Evolutionary conservation across 495 filamentous ascomycete species (phyloP).

Genomic region (Penicillium ochrochloron): DNA sequence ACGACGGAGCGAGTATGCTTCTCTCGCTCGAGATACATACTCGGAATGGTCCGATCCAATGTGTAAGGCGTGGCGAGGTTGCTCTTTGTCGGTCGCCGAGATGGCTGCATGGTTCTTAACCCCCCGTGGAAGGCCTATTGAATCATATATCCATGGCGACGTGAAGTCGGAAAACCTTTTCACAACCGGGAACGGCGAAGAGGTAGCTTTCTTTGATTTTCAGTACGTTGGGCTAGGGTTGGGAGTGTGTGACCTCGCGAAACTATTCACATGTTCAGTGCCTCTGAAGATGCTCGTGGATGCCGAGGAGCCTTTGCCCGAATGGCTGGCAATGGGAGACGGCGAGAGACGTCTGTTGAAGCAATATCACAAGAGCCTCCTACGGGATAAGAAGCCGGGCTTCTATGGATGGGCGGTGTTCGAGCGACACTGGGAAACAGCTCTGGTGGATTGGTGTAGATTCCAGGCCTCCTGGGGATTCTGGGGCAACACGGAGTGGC

Average conservation of each 20-base stretch:
- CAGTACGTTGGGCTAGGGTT: slow-evolving; percentile 46
- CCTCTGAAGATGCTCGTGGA: slow-evolving; percentile 38
- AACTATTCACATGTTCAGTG: slow-evolving; percentile 48
- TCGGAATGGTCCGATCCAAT: slow-evolving; percentile 42
- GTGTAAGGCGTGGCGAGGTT: slow-evolving; percentile 22
- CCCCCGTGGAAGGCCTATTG: slow-evolving; percentile 33
- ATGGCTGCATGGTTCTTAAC: slow-evolving; percentile 36
- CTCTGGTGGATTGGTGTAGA: slow-evolving; percentile 47
- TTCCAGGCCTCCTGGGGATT: slow-evolving; percentile 51
- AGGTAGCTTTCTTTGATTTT: slow-evolving; percentile 48
- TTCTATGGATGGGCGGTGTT: slow-evolving; percentile 39
- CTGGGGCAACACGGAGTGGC: slow-evolving; percentile 50
- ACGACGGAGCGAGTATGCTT: slow-evolving; percentile 39
- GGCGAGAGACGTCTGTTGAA: slow-evolving; percentile 37
- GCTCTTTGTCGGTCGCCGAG: slow-evolving; percentile 35
- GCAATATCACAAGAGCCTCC: slow-evolving; percentile 30
- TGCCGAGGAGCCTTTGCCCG: slow-evolving; percentile 29
- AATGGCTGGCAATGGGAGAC: slow-evolving; percentile 34
- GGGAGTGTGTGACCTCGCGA: slow-evolving; percentile 47
- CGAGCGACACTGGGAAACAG: slow-evolving; percentile 44
- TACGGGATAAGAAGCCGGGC: slow-evolving; percentile 16
- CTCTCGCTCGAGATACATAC: slow-evolving; percentile 29
- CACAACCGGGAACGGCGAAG: slow-evolving; percentile 32
- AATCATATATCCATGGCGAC: slow-evolving; percentile 48
- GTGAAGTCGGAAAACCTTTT: slow-evolving; percentile 53